Evolutionary conservation across 2,329 filamentous ascomycete species (phyloP).

Genomic region (Macrophomina tecta): DNA sequence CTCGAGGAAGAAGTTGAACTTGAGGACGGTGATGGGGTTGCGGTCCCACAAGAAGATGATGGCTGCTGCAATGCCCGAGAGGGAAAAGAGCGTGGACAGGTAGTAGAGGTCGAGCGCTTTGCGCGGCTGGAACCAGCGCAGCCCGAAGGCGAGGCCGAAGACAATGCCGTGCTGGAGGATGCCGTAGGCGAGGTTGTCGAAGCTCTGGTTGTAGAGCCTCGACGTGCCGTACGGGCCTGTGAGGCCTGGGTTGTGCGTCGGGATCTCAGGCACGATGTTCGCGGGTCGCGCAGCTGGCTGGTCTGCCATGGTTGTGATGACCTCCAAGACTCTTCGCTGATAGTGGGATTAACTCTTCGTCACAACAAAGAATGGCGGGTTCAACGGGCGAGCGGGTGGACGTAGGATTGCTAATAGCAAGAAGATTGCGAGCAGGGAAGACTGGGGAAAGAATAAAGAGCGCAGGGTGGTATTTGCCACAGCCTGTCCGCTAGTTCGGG

Average conservation of each 20-base stretch:
- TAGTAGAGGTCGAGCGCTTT: slow-evolving; percentile 31
- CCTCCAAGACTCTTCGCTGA: no score
- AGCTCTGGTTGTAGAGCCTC: slow-evolving; percentile 26
- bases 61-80: slow-evolving; percentile 27
- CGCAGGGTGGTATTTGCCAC: no score
- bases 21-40: slow-evolving; percentile 25
- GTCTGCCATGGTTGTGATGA: background rate
- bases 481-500: no score
- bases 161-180: slow-evolving; percentile 29
- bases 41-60: slow-evolving; percentile 29
- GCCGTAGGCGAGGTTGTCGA: slow-evolving; percentile 24
- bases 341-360: no score
- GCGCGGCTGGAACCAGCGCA: slow-evolving; percentile 31
- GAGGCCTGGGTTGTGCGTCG: background rate
- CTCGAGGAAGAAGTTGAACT: slow-evolving; percentile 32
- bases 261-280: background rate
- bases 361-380: no score
- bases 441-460: no score
- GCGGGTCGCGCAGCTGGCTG: background rate
- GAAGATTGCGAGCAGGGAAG: no score
- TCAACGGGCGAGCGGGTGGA: no score
- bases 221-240: background rate
- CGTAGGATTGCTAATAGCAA: no score
- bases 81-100: slow-evolving; percentile 30
- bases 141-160: slow-evolving; percentile 29